Conservation (phyloP, 805 yeast genomes). For the Metschnikowia koreensis region DNA sequence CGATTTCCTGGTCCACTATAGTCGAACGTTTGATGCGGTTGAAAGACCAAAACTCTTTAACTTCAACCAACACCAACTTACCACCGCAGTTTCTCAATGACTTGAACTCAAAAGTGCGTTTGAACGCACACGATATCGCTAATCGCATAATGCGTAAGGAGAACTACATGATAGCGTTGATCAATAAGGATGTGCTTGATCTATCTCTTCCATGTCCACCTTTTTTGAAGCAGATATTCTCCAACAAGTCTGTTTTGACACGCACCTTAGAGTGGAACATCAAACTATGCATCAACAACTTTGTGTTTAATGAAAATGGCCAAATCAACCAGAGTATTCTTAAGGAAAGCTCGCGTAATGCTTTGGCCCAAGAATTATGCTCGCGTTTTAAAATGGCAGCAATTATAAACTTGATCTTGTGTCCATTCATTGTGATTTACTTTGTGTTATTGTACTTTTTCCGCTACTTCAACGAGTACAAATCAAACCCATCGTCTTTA, state of each 20-base stretch:
- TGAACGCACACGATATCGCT: conserved; percentile 93
- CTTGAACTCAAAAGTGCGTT: conserved; percentile 64
- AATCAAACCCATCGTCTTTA: conserved; percentile 79
- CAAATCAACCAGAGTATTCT: conserved; percentile 71
- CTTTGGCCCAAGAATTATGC: conserved; percentile 64
- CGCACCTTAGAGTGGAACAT: conserved; percentile 94
- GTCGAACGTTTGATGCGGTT: conserved; percentile 72
- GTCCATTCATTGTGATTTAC: conserved; percentile 85
- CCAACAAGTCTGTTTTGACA: conserved; percentile 52
- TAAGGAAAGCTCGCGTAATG: conserved; percentile 66
- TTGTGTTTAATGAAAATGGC: conserved; percentile 78
- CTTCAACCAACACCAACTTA: conserved; percentile 36
- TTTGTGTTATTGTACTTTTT: conserved; percentile 82
- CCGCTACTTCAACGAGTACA: conserved; percentile 89
- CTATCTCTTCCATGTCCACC: conserved; percentile 43
- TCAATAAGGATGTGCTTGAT: conserved; percentile 73
- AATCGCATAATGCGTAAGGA: conserved; percentile 95
- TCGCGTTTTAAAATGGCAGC: conserved; percentile 89
- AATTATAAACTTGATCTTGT: conserved; percentile 69
- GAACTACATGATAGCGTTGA: conserved; percentile 86
- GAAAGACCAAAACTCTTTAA: conserved; percentile 75
- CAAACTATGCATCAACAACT: conserved; percentile 82
- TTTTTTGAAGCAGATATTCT: conserved; percentile 16
- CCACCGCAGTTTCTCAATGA: conserved; percentile 42
- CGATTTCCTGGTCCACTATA: conserved; percentile 89